These are phyloP conservation scores for Aureobasidium sp. DNA, from an alignment of 2,329 filamentous ascomycete species.

Conservation along the genomic window DNA sequence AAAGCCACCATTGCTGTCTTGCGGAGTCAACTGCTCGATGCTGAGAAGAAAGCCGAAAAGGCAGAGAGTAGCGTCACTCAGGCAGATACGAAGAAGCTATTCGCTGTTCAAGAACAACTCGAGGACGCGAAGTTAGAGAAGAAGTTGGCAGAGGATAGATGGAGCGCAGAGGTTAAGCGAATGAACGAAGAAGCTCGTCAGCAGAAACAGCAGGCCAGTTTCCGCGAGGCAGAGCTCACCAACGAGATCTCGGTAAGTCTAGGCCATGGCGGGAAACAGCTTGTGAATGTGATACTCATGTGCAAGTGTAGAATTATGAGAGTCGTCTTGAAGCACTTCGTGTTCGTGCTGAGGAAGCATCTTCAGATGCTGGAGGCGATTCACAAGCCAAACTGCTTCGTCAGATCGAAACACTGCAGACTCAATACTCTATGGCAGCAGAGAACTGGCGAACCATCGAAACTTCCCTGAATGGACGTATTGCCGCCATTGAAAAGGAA, in stretches of 20 bases:
- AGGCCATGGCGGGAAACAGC: background rate
- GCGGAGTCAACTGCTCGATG: conserved; percentile 59
- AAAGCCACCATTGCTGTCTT: conserved; percentile 59
- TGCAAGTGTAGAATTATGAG: conserved; percentile 57
- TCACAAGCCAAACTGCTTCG: conserved; percentile 82
- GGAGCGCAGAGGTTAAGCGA: conserved; percentile 60
- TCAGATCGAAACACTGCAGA: conserved; percentile 92
- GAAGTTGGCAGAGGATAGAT: conserved; percentile 62
- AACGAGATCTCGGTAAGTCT: conserved; percentile 54
- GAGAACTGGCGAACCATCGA: conserved; percentile 99
- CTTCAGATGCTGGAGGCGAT: conserved; percentile 72
- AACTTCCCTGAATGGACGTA: conserved; percentile 68
- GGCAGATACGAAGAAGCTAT: conserved; percentile 49
- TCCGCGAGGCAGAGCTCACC: conserved; percentile 68
- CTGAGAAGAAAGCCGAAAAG: conserved; percentile 59
- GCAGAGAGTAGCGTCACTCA: conserved; percentile 60
- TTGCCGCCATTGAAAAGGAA: conserved; percentile 77
- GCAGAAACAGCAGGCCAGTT: conserved; percentile 60
- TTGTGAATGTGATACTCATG: background rate
- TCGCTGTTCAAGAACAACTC: conserved; percentile 55
- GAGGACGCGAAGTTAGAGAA: conserved; percentile 64
- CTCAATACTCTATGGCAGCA: conserved; percentile 86
- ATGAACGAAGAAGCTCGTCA: conserved; percentile 64
- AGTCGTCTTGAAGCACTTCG: conserved; percentile 84
- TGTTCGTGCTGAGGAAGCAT: conserved; percentile 77